Base-by-base conservation (phyloP, 805 yeast genomes). In the Saccharomyces kudriavzevii region DNA sequence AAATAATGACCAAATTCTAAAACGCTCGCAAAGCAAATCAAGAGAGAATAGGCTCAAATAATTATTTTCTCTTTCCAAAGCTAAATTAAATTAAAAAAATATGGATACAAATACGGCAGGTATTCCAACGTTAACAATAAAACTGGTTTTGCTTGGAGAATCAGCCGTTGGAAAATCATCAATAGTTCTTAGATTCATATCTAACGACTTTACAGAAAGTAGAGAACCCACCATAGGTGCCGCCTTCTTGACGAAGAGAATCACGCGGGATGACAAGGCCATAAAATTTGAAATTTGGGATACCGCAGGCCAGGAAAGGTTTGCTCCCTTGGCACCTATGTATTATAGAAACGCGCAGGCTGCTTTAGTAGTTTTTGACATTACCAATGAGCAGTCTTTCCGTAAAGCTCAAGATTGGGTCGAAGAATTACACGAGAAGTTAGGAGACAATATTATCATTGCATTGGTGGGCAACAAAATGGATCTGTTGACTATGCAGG, bases 121-220 rank as follows among this genome's bases (percentile, higher is more conserved):
- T 6, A 35, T 17, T 6, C 43, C 43, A 35, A 35, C 11, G 3
- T 35, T 35, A 6, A 35, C 70, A 13, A 96, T 92, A 52, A 92
- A 92, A 71, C 78, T 92, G 54, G 99, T 92, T 5, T 80, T 92
- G 45, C 75, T 92, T 48, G 99, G 99, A 28, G 99, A 92, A 68
- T 97, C 97, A 0, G 99, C 99, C 0, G 99, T 92, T n/a, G 99
- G 99, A 50, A 92, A 92, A 68, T 89, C 96, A 3, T 89, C 96
- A 4, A 77, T 92, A 30, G 98, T 92, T 35, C 77, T 92, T 59
- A 79, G 98, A 60, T 92, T 92, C 71, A 98, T 92, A 46, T 84
- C 90, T 59, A 89, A 92, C 70, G 97, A 92, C 66, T 92, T 92
- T 72, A 96, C 92, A 70, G 97, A 91, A 69, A 91, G 92, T 71